Evolutionary conservation across 371 early-diverging fungal genomes (phyloP), one percentile per base, ranked within the genome.

Genomic region (Mortierella sp.): DNA sequence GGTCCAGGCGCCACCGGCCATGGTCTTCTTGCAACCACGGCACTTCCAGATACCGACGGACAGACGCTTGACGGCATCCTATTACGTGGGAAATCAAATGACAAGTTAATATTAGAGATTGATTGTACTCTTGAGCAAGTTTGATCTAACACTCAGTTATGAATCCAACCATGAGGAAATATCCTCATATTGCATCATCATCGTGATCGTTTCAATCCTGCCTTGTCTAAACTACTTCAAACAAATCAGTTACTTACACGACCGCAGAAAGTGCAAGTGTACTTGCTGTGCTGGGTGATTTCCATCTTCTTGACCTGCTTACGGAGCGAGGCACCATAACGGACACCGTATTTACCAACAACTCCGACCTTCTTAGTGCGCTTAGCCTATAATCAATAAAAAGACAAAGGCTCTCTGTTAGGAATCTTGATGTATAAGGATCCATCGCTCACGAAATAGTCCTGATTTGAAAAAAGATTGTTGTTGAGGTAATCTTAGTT

Each of bases 1-100:
- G 64, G 96, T 95, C 96, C 97, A 99, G 78, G 99, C 99, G 84
- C 99, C 99, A 83, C 99, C 99, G 76, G 99, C 99, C 86, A 99
- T 87, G 83, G 87, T 87, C 91, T 98, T 96, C 83, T 90, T 92
- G 92, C 99, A 99, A 68, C 95, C 96, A 86, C 92, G 93, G 93
- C 99, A 99, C 88, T 96, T 92, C 99, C 99, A 99, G 92, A 99
- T 99, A 84, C 99, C 99, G 81, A 99, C 99, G 67, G 97, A 94
- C 67, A 90, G 85, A 86, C 99, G 96, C 92, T 95, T 97, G 74
- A 99, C 98, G 76, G 94, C 87, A 84, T 95, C 96, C 94, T 93
- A 62, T 49, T n/a, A 8, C 31, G 37, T 31, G 29, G 6, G n/a
- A 51, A 35, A 47, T 15, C 15, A 43, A 3, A 35, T 22, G 0